A percentile compares a stretch with the other conserved stretches of the same genome.
phyloP scores from a whole-genome alignment of 2,329 filamentous ascomycete genomes.

The Hypoxylon sp. region DNA sequence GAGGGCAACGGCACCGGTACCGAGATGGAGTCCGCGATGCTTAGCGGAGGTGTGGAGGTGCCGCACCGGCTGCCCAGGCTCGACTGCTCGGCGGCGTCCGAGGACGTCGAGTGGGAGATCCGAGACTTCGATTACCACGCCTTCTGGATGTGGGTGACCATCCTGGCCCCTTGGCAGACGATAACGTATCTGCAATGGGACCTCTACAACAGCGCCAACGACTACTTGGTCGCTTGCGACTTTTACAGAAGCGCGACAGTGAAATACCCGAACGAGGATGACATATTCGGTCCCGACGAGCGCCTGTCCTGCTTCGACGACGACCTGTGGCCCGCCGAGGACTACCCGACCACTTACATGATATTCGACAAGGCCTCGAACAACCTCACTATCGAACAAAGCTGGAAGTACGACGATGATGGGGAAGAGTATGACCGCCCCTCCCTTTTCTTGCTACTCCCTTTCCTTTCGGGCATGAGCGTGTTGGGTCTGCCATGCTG shows the following conservation, averaged over 20 bases:
- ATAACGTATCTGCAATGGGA: constrained; percentile 10
- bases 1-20: constrained; percentile 23
- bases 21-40: constrained; percentile 20
- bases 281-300: constrained; percentile 6
- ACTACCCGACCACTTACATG: constrained; percentile 20
- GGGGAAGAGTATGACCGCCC: constrained; percentile 18
- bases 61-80: constrained; percentile 12
- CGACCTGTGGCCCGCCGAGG: constrained; percentile 18
- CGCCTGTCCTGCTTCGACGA: constrained; percentile 18
- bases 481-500: neutral
- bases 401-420: constrained; percentile 15
- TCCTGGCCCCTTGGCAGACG: constrained; percentile 4
- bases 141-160: too few relatives aligned
- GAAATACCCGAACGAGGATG: neutral
- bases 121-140: constrained; percentile 6
- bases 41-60: constrained; percentile 8
- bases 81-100: constrained; percentile 2
- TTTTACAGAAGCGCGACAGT: neutral
- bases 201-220: constrained; percentile 18
- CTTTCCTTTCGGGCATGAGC: neutral
- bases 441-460: too few relatives aligned
- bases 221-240: constrained; percentile 20
- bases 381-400: constrained; percentile 8
- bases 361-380: constrained; percentile 13
- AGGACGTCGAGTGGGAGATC: constrained; percentile 13